These are phyloP conservation scores for Clonostachys rhizophaga DNA, from an alignment of 2,329 filamentous ascomycete species.

Conservation along the genomic window DNA sequence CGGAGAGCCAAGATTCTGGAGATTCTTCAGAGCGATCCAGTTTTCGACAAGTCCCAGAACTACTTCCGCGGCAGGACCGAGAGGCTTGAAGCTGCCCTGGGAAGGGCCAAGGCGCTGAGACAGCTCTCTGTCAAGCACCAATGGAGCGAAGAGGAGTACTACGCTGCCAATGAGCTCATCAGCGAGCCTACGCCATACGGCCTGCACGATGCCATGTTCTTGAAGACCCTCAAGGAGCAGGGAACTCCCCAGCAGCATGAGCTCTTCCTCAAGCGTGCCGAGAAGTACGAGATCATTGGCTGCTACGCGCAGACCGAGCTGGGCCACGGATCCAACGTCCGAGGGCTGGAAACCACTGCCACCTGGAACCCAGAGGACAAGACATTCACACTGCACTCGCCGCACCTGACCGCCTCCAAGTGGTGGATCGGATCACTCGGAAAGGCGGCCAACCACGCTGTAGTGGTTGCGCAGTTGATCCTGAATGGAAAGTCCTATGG, in stretches of 20 bases:
- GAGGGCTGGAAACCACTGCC: constrained; percentile 6
- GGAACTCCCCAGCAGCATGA: constrained; percentile 2
- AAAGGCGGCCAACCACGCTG: constrained; percentile 69
- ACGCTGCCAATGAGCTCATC: constrained; percentile 62
- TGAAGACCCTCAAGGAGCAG: constrained; percentile 3
- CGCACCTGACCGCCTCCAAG: constrained; percentile 69
- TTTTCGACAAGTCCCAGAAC: constrained; percentile 76
- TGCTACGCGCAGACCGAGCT: constrained; percentile 7
- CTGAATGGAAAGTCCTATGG: constrained; percentile 60
- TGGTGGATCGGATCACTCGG: constrained; percentile 84
- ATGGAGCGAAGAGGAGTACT: constrained; percentile 64
- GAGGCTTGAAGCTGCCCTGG: constrained; percentile 64
- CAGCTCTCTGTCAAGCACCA: constrained; percentile 62
- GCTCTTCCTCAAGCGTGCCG: background rate
- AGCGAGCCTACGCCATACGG: constrained; percentile 54
- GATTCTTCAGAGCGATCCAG: constrained; percentile 61
- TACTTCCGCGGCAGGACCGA: constrained; percentile 69
- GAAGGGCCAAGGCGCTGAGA: constrained; percentile 64
- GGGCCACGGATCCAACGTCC: constrained; percentile 5
- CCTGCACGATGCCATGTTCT: constrained; percentile 5
- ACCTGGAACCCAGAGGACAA: constrained; percentile 5
- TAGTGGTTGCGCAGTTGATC: constrained; percentile 74
- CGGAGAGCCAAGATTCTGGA: constrained; percentile 55
- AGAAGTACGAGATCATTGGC: constrained; percentile 4
- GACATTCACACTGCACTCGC: constrained; percentile 71